Evolutionary conservation across 2,329 filamentous ascomycete genomes (phyloP), one percentile per base, ranked within the genome.

Genomic region (Dactylellina sp.): DNA sequence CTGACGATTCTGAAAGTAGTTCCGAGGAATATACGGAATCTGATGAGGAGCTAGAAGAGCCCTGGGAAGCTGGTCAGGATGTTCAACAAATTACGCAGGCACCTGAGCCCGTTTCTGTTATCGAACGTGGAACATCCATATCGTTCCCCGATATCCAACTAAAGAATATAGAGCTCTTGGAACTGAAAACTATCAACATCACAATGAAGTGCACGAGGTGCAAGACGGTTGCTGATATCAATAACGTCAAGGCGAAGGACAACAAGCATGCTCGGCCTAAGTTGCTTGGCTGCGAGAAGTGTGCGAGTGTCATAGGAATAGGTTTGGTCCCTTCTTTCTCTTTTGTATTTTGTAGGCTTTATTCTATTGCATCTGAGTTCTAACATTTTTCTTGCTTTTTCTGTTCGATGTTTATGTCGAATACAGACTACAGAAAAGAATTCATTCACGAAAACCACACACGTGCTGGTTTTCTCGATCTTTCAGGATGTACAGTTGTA

Each of bases 71-170:
- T 28, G 57, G 35, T 35, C 50, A 72, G 42, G 53, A 2, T 49
- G 39, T 44, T 57, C 53, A 65, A 65, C 60, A 52, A 24, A 72
- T 74, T 14, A 79, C 47, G n/a, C 75, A 79, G 14, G 75, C 80
- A 2, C 75, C 80, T 5, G 80, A 81, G 2, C 81, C 82, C 24
- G 82, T 83, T 20, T 64, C 68, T 1, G 49, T 39, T 0, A 80
- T 83, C 1, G 90, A 92, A 78, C 84, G 85, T 60, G 91, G 91
- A 22, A 90, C 91, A n/a, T 87, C 91, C 61, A 84, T 96, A 6
- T 92, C 89, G 0, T 92, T 95, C 77, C 92, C 92, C 0, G 88
- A 86, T 24, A 83, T 95, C 68, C 91, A 94, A 78, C 85, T 96
- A 1, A 86, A 92, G 79, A 87, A 89, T 39, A 89, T 95, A 72